Percentiles rank a stretch among this genome's conserved stretches.
Conservation (phyloP, 257 asterid genomes). For the Paulownia fortunei region DNA sequence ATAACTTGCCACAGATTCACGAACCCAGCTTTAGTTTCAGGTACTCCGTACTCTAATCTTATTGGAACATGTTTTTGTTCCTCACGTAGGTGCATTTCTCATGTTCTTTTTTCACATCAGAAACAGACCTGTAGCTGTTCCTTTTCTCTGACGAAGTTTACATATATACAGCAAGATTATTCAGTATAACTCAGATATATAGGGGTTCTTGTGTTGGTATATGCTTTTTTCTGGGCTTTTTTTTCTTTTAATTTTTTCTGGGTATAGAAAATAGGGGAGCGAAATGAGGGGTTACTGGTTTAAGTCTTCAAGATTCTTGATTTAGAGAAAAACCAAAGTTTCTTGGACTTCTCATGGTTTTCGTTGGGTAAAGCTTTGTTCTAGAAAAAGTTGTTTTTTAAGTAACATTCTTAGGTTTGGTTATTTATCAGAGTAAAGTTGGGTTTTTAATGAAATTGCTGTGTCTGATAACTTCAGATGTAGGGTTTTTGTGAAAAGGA, state of each 20-base stretch:
- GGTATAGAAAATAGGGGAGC: background rate
- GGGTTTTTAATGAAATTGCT: background rate
- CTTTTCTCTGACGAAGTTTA: background rate
- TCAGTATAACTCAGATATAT: too few relatives aligned
- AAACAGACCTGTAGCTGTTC: background rate
- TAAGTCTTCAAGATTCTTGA: slow-evolving; percentile 9
- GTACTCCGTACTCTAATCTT: slow-evolving; percentile 7
- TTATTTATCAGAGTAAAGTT: background rate
- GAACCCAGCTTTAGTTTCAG: slow-evolving; percentile 16
- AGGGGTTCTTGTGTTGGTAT: too few relatives aligned
- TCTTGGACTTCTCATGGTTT: background rate
- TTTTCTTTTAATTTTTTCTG: background rate
- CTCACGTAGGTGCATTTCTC: background rate
- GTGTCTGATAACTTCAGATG: slow-evolving; percentile 1
- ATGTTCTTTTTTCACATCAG: background rate
- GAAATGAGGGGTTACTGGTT: background rate
- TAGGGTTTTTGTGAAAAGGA: slow-evolving; percentile 14
- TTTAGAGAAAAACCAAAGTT: background rate
- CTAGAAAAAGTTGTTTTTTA: background rate
- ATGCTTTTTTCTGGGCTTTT: background rate
- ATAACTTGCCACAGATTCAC: slow-evolving; percentile 9
- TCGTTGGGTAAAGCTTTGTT: background rate
- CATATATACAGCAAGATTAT: background rate
- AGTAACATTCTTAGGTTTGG: background rate
- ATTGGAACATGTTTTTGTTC: background rate